These are phyloP conservation scores for Leccinum angustisporum DNA, from an alignment of 1,284 basidiomycete species.

Conservation along the genomic window DNA sequence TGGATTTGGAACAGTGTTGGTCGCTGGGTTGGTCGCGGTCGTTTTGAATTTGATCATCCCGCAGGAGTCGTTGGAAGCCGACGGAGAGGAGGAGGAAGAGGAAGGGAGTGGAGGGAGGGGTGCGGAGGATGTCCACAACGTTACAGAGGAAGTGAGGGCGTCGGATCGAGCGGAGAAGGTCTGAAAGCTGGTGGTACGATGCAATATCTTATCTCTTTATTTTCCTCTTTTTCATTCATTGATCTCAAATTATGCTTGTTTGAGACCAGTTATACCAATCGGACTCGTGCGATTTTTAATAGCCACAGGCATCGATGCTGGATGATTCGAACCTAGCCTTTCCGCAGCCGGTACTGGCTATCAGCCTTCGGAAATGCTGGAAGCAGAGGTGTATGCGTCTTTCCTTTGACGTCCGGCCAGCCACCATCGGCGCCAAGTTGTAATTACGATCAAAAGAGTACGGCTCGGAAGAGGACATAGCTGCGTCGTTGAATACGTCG, in stretches of 20 bases:
- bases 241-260: not conserved
- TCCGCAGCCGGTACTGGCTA: not conserved
- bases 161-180: not conserved
- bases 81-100: conserved; percentile 20
- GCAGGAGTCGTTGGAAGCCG: conserved; percentile 33
- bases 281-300: not conserved
- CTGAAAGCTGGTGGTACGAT: not conserved
- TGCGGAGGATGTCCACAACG: conserved; percentile 30
- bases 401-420: not conserved
- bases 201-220: not conserved
- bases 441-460: not conserved
- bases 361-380: not conserved
- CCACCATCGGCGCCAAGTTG: not conserved
- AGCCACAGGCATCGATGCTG: not conserved
- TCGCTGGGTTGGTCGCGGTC: conserved; percentile 64
- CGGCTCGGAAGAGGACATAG: not conserved
- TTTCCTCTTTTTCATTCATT: not conserved
- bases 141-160: conserved; percentile 18
- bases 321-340: not conserved
- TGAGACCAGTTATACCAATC: not conserved
- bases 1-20: conserved; percentile 46
- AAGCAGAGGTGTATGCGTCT: not conserved
- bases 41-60: conserved; percentile 69
- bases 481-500: not conserved
- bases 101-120: conserved; percentile 7